A percentile compares a stretch with the other conserved stretches of the same genome.
These are phyloP conservation scores for Medicago ruthenica DNA, from an alignment of 306 rosid species.

Conservation along the genomic window DNA sequence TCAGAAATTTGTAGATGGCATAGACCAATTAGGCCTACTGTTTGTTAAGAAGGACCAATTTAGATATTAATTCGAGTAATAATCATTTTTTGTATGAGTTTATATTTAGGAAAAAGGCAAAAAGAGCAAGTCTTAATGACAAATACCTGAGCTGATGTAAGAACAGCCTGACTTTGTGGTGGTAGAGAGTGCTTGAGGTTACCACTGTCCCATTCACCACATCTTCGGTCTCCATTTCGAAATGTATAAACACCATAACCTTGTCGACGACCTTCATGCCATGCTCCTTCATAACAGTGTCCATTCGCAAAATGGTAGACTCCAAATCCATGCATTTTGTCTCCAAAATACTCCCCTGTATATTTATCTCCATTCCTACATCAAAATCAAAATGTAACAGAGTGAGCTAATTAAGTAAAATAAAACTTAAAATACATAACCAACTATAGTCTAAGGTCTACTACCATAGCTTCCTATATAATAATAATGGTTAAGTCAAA, in stretches of 20 bases:
- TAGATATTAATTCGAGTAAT: no score
- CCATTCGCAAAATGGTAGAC: constrained; percentile 94
- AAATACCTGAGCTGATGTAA: constrained; percentile 76
- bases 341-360: constrained; percentile 98
- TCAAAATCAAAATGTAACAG: constrained; percentile 32
- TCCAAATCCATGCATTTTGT: constrained; percentile 97
- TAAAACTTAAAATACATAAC: background rate
- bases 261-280: constrained; percentile 97
- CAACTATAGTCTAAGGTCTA: background rate
- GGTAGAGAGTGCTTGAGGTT: constrained; percentile 73
- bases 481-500: background rate
- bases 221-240: constrained; percentile 67
- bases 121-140: background rate
- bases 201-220: constrained; percentile 96
- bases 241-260: constrained; percentile 82
- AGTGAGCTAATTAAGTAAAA: constrained; percentile 32
- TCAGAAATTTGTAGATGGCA: background rate
- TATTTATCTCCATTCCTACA: constrained; percentile 96
- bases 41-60: no score
- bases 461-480: background rate
- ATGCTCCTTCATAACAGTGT: constrained; percentile 94
- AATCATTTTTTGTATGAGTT: no score
- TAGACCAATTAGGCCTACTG: no score
- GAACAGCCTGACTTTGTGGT: constrained; percentile 59
- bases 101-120: background rate